A percentile compares a stretch with the other conserved stretches of the same genome.
These are phyloP conservation scores for Microdochium nivale DNA, from an alignment of 2,329 filamentous ascomycete species.

Conservation along the genomic window DNA sequence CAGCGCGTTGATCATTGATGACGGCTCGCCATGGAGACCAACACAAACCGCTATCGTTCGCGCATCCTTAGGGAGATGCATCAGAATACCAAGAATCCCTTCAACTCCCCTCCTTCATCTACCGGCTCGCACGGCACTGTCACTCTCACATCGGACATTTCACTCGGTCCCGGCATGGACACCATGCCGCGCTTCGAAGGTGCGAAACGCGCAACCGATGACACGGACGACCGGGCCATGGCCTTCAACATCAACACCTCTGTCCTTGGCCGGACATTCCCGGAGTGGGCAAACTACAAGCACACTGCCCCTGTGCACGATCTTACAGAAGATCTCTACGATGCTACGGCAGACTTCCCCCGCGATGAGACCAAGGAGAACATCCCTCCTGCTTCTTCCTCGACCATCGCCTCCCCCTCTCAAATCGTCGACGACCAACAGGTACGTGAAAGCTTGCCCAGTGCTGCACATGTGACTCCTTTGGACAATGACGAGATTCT, in stretches of 20 bases:
- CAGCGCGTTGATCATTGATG: not conserved
- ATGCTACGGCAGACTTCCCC: constrained; percentile 12
- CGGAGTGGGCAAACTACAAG: constrained; percentile 32
- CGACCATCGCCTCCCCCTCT: constrained; percentile 24
- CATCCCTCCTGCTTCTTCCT: constrained; percentile 23
- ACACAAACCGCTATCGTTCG: constrained; percentile 16
- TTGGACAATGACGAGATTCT: not conserved
- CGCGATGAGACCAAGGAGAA: constrained; percentile 35
- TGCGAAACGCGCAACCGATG: constrained; percentile 16
- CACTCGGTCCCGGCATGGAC: constrained; percentile 44
- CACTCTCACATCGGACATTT: constrained; percentile 45
- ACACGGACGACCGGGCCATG: constrained; percentile 9
- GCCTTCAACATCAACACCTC: constrained; percentile 25
- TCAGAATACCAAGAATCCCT: constrained; percentile 37
- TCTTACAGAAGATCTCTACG: constrained; percentile 24
- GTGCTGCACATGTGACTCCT: not conserved
- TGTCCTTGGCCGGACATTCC: constrained; percentile 36
- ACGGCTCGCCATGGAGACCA: constrained; percentile 14
- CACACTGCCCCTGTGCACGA: constrained; percentile 9
- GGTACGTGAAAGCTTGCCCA: not conserved
- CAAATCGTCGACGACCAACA: not conserved
- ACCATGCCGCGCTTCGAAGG: constrained; percentile 42
- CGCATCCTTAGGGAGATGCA: constrained; percentile 26
- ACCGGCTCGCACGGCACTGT: constrained; percentile 49
- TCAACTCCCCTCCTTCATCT: constrained; percentile 49